phyloP scores from a whole-genome alignment of 352 stramenopile genomes.

The Phytopythium vexans region DNA sequence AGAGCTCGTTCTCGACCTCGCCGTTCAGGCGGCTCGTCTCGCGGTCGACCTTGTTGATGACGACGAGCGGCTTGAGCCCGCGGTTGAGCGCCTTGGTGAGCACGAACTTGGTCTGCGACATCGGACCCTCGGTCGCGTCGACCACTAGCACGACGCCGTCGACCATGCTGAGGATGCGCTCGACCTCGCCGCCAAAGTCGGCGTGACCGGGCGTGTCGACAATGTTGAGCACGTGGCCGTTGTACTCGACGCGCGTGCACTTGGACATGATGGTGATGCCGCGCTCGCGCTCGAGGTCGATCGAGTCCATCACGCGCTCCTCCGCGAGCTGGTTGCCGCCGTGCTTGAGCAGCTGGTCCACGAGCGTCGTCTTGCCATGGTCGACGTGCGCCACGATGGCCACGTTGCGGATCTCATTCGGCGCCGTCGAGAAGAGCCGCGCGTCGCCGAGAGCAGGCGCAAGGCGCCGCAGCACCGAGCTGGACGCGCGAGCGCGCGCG shows the following conservation, averaged over 20 bases:
- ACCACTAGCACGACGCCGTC: constrained; percentile 97
- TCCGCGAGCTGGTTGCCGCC: constrained; percentile 84
- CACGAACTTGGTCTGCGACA: constrained; percentile 99
- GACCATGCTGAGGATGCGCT: constrained; percentile 96
- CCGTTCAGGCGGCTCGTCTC: constrained; percentile 87
- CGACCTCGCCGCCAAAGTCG: constrained; percentile 99
- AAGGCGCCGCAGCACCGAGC: constrained; percentile 25
- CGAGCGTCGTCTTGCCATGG: constrained; percentile 98
- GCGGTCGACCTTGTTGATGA: constrained; percentile 99
- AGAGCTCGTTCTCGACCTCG: constrained; percentile 96
- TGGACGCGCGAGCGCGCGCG: constrained; percentile 21
- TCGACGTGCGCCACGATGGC: constrained; percentile 96
- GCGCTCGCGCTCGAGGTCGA: constrained; percentile 97
- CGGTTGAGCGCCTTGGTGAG: constrained; percentile 94
- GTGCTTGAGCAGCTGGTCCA: constrained; percentile 97
- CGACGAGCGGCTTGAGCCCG: constrained; percentile 93
- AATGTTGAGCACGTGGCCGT: constrained; percentile 94
- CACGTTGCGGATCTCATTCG: constrained; percentile 83
- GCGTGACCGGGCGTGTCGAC: constrained; percentile 98
- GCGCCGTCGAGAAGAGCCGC: constrained; percentile 44
- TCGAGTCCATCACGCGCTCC: constrained; percentile 98
- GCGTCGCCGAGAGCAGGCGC: constrained; percentile 15
- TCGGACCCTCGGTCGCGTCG: constrained; percentile 95
- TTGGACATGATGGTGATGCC: constrained; percentile 99
- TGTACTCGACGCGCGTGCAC: constrained; percentile 95